These are phyloP conservation scores for Neocallimastix lanati DNA, from an alignment of 192 early-diverging fungal genomes.

Conservation along the genomic window DNA sequence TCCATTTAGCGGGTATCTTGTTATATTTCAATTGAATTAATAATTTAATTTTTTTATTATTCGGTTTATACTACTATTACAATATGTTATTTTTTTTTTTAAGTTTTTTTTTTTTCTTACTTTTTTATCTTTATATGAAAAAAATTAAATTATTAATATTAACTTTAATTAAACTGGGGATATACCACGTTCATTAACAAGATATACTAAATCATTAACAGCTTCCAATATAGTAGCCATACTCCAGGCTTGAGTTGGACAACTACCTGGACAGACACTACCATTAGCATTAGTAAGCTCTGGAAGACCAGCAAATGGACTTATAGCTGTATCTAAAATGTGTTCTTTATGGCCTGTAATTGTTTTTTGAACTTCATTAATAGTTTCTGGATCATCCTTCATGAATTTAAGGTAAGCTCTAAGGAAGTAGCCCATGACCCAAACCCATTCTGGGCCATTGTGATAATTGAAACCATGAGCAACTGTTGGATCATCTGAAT, in stretches of 20 bases:
- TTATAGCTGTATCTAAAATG: constrained; percentile 28
- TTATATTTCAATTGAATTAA: neutral
- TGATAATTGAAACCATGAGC: constrained; percentile 98
- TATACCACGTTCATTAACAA: neutral
- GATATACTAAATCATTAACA: constrained; percentile 10
- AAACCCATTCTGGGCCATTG: constrained; percentile 95
- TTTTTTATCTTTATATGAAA: neutral
- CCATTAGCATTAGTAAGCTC: constrained; percentile 88
- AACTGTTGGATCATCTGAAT: constrained; percentile 58
- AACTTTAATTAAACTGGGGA: neutral
- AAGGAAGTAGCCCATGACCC: constrained; percentile 79
- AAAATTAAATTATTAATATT: no score
- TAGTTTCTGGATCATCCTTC: constrained; percentile 12
- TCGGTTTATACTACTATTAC: constrained; percentile 6
- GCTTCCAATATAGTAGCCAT: constrained; percentile 52
- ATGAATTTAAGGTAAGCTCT: constrained; percentile 63
- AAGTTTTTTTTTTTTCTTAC: neutral
- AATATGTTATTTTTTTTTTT: neutral
- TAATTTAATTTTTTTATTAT: no score
- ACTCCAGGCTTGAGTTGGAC: constrained; percentile 91
- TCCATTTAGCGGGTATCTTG: neutral
- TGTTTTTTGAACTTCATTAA: constrained; percentile 6
- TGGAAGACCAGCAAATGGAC: constrained; percentile 76
- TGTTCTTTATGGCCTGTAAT: constrained; percentile 45
- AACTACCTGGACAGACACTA: constrained; percentile 58